Base-by-base conservation (phyloP, 75 land plant species). In the Chamaecyparis obtusa region DNA sequence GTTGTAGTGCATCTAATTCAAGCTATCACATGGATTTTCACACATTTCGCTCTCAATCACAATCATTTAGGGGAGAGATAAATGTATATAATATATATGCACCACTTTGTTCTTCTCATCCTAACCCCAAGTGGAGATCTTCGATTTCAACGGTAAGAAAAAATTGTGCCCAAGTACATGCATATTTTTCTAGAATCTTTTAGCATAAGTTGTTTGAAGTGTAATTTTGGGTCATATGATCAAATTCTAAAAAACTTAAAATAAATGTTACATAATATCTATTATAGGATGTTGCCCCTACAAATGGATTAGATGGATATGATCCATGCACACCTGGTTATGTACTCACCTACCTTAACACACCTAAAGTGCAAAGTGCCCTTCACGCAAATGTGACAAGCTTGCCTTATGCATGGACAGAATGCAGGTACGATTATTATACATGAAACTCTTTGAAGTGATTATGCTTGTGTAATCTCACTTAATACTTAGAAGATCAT, bases 291-390 rank as follows among this genome's bases (percentile, higher is more conserved):
- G 35, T 14, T 2, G 9, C 0, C 0, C 14, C 75, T 9, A 71
- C 1, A 0, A 13, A 71, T 71, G 75, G 35, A 71, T 71, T 71
- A 71, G 35, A 32, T n/a, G 89, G 81, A 37, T 87, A 41, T 85
- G 95, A 94, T 87, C 93, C 92, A 24, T 94, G 95, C 86, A 55
- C 56, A 10, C 89, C 89, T 15, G 16, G 84, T 48, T 88, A 93
- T 83, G 90, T 88, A 3, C 3, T 41, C 2, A 76, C 82, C 8
- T 95, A 95, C 72, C 57, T 95, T 32, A 95, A 94, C 67, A 33
- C 85, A 41, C 92, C 88, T 8, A 92, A 94, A 41, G 97, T 94
- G 75, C 97, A 95, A 87, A 43, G 86, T 60, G 97, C 96, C 7
- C 82, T 95, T 35, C 97, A 95, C 86, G 94, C 96, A 27, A 95